Evolutionary conservation across 305 asterid species (phyloP).

Genomic region (Coffea humblotiana): DNA sequence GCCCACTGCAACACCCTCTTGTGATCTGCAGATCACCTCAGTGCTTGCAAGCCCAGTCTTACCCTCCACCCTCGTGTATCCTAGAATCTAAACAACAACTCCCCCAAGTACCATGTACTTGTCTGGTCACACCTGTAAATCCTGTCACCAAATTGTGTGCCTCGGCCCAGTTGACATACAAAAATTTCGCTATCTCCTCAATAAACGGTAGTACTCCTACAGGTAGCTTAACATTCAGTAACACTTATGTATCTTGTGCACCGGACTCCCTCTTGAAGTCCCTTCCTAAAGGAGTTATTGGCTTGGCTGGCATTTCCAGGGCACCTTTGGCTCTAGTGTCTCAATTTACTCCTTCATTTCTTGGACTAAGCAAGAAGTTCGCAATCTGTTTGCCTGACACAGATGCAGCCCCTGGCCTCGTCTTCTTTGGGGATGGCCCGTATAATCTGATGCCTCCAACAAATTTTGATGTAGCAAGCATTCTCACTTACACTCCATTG

Average conservation of each 20-base stretch:
- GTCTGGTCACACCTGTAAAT: slow-evolving; percentile 35
- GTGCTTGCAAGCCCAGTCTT: slow-evolving; percentile 38
- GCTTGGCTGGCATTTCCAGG: slow-evolving; percentile 21
- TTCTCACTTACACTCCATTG: slow-evolving; percentile 17
- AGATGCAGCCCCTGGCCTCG: neutral
- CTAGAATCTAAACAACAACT: neutral
- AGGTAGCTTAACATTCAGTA: neutral
- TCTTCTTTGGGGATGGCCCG: slow-evolving; percentile 29
- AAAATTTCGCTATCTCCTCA: slow-evolving; percentile 20
- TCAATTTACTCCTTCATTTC: slow-evolving; percentile 3
- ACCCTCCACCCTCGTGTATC: slow-evolving; percentile 19
- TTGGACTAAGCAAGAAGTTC: neutral
- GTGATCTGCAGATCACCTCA: slow-evolving; percentile 32
- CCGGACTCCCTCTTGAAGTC: slow-evolving; percentile 19
- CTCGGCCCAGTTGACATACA: slow-evolving; percentile 20
- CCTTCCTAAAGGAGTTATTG: slow-evolving; percentile 14
- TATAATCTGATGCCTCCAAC: slow-evolving; percentile 21
- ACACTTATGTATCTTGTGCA: slow-evolving; percentile 34
- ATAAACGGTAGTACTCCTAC: slow-evolving; percentile 16
- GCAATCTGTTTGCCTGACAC: slow-evolving; percentile 17
- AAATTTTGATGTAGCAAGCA: slow-evolving; percentile 2
- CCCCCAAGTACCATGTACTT: slow-evolving; percentile 28
- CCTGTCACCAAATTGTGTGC: slow-evolving; percentile 34
- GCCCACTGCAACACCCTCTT: slow-evolving; percentile 27
- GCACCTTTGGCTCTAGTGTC: slow-evolving; percentile 15